Percentiles rank a stretch among this genome's conserved stretches.
These are phyloP conservation scores for Talaromyces stipitatus DNA, from an alignment of 495 filamentous ascomycete species.

Conservation along the genomic window DNA sequence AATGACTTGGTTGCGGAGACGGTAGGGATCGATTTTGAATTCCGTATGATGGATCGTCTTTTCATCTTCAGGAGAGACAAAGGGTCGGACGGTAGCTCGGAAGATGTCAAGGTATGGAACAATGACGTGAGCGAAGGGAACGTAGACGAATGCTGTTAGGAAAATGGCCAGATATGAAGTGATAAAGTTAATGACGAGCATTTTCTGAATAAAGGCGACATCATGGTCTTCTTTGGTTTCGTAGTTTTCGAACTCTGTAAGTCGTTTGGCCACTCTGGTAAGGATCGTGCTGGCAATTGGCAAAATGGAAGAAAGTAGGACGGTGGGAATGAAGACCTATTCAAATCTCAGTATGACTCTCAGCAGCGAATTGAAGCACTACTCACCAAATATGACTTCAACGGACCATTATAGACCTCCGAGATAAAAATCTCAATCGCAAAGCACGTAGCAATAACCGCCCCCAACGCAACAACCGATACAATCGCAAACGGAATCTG, in stretches of 20 bases:
- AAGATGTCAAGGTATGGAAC: conserved; percentile 90
- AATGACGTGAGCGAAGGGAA: conserved; percentile 82
- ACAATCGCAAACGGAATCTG: conserved; percentile 83
- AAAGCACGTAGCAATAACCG: conserved; percentile 81
- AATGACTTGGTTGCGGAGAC: conserved; percentile 86
- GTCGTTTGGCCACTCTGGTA: conserved; percentile 63
- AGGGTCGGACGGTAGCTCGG: conserved; percentile 63
- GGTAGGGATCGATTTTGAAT: conserved; percentile 78
- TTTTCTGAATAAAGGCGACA: conserved; percentile 74
- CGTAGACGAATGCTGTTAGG: conserved; percentile 92
- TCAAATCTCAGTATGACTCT: not conserved
- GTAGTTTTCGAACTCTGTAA: conserved; percentile 90
- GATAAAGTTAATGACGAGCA: conserved; percentile 95
- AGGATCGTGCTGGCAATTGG: conserved; percentile 73
- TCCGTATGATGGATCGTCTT: conserved; percentile 46
- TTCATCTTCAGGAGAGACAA: conserved; percentile 65
- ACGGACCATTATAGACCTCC: conserved; percentile 86
- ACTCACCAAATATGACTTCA: conserved; percentile 75
- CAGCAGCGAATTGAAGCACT: not conserved
- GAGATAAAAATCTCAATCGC: conserved; percentile 93
- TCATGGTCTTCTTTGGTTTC: conserved; percentile 76
- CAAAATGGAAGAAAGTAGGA: conserved; percentile 70
- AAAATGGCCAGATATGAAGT: conserved; percentile 91
- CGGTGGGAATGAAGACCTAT: conserved; percentile 68
- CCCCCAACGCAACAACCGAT: conserved; percentile 61